Evolutionary conservation across 371 early-diverging fungal species (phyloP).

Genomic region (Ecytonucleospora hepatopenaei): DNA sequence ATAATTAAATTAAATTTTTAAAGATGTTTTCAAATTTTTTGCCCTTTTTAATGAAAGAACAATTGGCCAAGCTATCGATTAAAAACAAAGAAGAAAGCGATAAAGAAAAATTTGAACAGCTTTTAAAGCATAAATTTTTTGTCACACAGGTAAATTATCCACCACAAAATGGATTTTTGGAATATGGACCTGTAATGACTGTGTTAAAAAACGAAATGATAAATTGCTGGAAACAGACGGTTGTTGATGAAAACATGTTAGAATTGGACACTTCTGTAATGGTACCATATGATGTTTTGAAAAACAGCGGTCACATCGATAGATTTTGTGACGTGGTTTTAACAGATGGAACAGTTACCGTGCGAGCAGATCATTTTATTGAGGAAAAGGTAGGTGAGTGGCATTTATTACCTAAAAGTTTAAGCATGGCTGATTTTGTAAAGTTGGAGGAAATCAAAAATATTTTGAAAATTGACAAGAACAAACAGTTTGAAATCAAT

Average conservation of each 20-base stretch:
- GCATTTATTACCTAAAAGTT: not conserved
- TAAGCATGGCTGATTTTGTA: too few relatives aligned
- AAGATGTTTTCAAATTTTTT: not conserved
- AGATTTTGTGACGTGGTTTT: constrained; percentile 96
- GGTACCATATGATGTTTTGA: constrained; percentile 86
- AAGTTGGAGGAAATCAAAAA: constrained; percentile 34
- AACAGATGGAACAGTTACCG: constrained; percentile 73
- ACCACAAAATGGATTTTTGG: constrained; percentile 70
- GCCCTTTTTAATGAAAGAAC: not conserved
- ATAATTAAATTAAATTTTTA: not conserved
- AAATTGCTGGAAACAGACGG: constrained; percentile 77
- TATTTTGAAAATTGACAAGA: constrained; percentile 59
- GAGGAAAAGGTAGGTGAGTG: constrained; percentile 10
- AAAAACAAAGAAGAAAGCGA: constrained; percentile 18
- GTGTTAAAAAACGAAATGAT: constrained; percentile 86
- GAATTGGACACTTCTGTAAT: constrained; percentile 92
- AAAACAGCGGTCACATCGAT: constrained; percentile 97
- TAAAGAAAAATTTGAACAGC: constrained; percentile 39
- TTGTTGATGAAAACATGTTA: constrained; percentile 95
- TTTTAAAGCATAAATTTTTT: constrained; percentile 51
- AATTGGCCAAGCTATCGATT: not conserved
- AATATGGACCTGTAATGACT: constrained; percentile 88
- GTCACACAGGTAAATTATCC: constrained; percentile 50
- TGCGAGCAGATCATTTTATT: constrained; percentile 92
- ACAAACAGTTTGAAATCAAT: not conserved